Conservation (phyloP, 768 basidiomycete genomes). For the Hericium alpestre region DNA sequence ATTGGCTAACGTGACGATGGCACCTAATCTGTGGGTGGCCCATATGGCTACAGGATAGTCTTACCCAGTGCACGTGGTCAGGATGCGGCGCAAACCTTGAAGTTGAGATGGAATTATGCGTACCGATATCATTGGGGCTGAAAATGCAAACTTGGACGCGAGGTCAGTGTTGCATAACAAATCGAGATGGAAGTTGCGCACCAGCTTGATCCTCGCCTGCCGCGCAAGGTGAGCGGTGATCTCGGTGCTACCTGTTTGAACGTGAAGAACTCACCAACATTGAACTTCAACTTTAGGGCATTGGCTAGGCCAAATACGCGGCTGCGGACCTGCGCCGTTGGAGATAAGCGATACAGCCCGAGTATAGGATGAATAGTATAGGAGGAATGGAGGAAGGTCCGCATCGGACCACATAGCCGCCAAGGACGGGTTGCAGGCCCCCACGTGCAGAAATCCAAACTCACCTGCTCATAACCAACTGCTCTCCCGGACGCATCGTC, state of each 20-base stretch:
- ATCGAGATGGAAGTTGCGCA: constrained; percentile 12
- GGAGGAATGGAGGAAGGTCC: too few relatives aligned
- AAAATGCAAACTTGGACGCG: constrained; percentile 14
- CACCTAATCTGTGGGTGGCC: constrained; percentile 18
- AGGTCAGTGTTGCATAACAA: background rate
- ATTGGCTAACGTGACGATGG: constrained; percentile 14
- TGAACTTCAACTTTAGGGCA: constrained; percentile 23
- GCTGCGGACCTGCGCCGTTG: constrained; percentile 21
- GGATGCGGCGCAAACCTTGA: background rate
- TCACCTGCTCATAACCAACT: constrained; percentile 28
- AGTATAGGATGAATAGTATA: background rate
- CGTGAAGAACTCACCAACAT: constrained; percentile 20
- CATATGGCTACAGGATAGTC: constrained; percentile 13
- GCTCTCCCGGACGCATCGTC: constrained; percentile 29
- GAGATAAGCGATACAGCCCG: background rate
- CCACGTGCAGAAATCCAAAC: background rate
- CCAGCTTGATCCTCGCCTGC: constrained; percentile 30
- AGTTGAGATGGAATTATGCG: background rate
- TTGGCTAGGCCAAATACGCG: constrained; percentile 30
- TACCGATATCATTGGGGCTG: constrained; percentile 21
- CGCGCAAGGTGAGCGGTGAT: background rate
- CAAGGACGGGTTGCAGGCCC: too few relatives aligned
- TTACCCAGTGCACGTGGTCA: background rate
- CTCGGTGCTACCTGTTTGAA: too few relatives aligned
- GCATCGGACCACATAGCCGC: too few relatives aligned